Evolutionary conservation across 768 basidiomycete genomes (phyloP).

Genomic region (Lepiota venenata): DNA sequence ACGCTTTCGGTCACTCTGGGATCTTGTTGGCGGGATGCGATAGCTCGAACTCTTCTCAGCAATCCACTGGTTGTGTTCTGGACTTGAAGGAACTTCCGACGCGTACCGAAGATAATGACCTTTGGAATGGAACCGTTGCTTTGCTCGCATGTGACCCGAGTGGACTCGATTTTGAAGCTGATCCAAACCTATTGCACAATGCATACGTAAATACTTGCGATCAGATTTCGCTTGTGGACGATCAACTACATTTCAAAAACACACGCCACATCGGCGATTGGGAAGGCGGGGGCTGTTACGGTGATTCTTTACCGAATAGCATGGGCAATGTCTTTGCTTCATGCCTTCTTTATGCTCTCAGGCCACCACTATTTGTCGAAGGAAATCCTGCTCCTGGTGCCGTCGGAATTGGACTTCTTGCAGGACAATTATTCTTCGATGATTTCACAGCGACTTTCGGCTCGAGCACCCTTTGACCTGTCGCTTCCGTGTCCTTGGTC

Average conservation of each 20-base stretch:
- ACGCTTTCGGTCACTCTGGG: not conserved
- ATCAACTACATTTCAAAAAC: not conserved
- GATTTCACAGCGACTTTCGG: not conserved
- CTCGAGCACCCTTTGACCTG: not conserved
- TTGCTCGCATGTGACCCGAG: constrained; percentile 4
- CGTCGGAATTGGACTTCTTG: not conserved
- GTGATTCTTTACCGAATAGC: not conserved
- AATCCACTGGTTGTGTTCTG: not conserved
- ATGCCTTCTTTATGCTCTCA: not conserved
- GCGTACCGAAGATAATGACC: not conserved
- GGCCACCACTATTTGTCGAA: not conserved
- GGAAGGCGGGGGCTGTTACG: not conserved
- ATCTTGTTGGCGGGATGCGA: not conserved
- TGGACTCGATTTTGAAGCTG: not conserved
- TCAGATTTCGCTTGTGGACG: not conserved
- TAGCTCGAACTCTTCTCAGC: not conserved
- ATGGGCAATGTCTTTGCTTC: not conserved
- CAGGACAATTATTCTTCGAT: constrained; percentile 4
- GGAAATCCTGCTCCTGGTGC: not conserved
- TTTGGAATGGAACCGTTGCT: constrained; percentile 1
- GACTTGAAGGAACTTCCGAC: not conserved
- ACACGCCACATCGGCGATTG: too few relatives aligned
- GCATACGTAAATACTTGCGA: not conserved
- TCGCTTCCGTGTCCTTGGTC: not conserved
- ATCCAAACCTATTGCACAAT: not conserved